A percentile compares a stretch with the other conserved stretches of the same genome.
Conservation (phyloP, 2,329 filamentous ascomycete genomes). For the Aspergillus quadrilineatus region DNA sequence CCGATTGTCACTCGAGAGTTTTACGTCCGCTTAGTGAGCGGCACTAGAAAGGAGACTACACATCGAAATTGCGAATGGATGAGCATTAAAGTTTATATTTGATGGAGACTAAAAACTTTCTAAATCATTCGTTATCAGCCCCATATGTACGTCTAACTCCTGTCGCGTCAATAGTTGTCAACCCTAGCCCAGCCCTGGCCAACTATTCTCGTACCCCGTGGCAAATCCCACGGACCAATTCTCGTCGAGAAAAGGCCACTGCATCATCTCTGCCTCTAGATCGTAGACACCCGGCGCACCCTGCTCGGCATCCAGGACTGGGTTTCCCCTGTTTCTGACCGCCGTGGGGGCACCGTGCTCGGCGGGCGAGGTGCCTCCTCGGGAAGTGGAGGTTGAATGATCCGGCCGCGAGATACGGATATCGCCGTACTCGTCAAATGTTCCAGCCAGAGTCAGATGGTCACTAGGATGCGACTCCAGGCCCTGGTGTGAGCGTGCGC, state of each 20-base stretch:
- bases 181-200: constrained; percentile 20
- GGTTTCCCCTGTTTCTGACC: not conserved
- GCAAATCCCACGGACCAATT: constrained; percentile 38
- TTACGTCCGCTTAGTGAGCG: not conserved
- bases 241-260: constrained; percentile 40
- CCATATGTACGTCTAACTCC: too few species aligned
- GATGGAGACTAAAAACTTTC: too few species aligned
- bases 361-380: not conserved
- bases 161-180: not conserved
- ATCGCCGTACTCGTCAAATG: constrained; percentile 39
- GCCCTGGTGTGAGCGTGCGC: constrained; percentile 29
- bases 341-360: not conserved
- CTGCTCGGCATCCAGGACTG: constrained; percentile 12
- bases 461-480: constrained; percentile 20
- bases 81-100: too few species aligned
- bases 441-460: constrained; percentile 33
- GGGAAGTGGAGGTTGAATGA: constrained; percentile 1
- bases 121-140: too few species aligned
- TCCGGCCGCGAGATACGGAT: constrained; percentile 34
- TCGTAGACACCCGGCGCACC: constrained; percentile 19
- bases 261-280: constrained; percentile 36
- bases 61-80: too few species aligned
- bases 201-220: constrained; percentile 32
- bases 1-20: too few species aligned
- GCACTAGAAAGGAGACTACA: too few species aligned